Evolutionary conservation across 2,329 filamentous ascomycete species (phyloP).

Genomic region (Xylaria sp.): DNA sequence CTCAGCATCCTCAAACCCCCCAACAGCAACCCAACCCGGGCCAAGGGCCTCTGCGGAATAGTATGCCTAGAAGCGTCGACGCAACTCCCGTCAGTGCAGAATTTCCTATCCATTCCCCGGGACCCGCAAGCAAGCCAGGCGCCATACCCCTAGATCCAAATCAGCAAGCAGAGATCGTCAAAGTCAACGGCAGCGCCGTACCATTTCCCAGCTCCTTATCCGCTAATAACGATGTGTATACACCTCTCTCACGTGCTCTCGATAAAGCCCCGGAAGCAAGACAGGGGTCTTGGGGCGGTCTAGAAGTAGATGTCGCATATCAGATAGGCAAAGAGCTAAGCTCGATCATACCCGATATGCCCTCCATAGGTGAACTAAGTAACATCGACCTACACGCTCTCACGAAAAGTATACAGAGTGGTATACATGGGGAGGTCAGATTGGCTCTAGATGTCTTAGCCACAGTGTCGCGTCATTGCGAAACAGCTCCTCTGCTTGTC

Average conservation of each 20-base stretch:
- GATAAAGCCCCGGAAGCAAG: slow-evolving; percentile 56
- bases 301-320: slow-evolving; percentile 73
- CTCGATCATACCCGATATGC: slow-evolving; percentile 77
- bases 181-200: slow-evolving; percentile 42
- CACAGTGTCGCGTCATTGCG: slow-evolving; percentile 71
- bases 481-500: slow-evolving; percentile 71
- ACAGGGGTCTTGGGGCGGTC: slow-evolving; percentile 64
- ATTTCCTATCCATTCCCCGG: slow-evolving; percentile 61
- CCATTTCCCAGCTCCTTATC: slow-evolving; percentile 53
- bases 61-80: slow-evolving; percentile 64
- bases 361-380: slow-evolving; percentile 80
- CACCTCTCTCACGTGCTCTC: slow-evolving; percentile 63
- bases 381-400: slow-evolving; percentile 91
- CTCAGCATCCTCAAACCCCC: slow-evolving; percentile 56
- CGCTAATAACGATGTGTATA: slow-evolving; percentile 64
- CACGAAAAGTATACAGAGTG: slow-evolving; percentile 88
- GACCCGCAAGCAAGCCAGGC: slow-evolving; percentile 53
- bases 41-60: slow-evolving; percentile 61
- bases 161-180: slow-evolving; percentile 48
- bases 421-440: slow-evolving; percentile 89
- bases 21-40: slow-evolving; percentile 58
- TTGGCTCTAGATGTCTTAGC: slow-evolving; percentile 87
- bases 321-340: slow-evolving; percentile 75
- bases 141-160: slow-evolving; percentile 55
- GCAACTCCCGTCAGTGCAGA: slow-evolving; percentile 54